Base-by-base conservation (phyloP, 768 basidiomycete species). In the Psilocybe sp. region DNA sequence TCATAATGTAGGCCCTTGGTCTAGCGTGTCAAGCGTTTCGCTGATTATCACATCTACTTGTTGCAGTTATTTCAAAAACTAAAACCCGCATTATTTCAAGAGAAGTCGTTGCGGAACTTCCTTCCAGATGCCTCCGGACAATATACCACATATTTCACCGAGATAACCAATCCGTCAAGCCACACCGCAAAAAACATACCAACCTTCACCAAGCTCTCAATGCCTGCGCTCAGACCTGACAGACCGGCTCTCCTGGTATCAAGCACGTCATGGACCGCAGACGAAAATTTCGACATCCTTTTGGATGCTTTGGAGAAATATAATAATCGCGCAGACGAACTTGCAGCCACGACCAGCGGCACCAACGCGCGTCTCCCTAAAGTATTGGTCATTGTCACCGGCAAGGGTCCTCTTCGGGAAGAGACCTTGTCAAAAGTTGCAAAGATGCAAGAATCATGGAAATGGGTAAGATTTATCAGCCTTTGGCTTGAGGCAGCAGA, bases 191-290 rank as follows among this genome's bases (percentile, higher is more conserved):
- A 59, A 39, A 54, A 59, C 12, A 52, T 65, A 11, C 60, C 65
- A 20, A 64, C 65, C 5, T 73, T 72, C 49, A 57, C 64, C 14
- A 60, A 70, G 52, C 52, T 74, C 15, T 56, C 64, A 38, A 51
- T 64, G 43, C 82, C 87, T 4, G 60, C 61, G n/a, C 66, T 82
- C 19, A 79, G 90, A 32, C 59, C 69, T 1, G 89, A 92, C 54
- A 76, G 95, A 49, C 92, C 93, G 4, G 94, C 92, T 1, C 70
- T 98, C 1, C 56, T 98, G 14, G 84, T 99, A 20, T 92, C 90
- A 18, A 91, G 92, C 56, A 99, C 97, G 1, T 93, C 90, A 13
- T 98, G 96, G 96, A 98, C 97, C 1, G 82, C 92, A 5, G 97
- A 99, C 60, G 97, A 99, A 65, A 94, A 98, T 64, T 98, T 99